phyloP scores from a whole-genome alignment of 192 early-diverging fungal species.

The Linnemannia elongata region DNA sequence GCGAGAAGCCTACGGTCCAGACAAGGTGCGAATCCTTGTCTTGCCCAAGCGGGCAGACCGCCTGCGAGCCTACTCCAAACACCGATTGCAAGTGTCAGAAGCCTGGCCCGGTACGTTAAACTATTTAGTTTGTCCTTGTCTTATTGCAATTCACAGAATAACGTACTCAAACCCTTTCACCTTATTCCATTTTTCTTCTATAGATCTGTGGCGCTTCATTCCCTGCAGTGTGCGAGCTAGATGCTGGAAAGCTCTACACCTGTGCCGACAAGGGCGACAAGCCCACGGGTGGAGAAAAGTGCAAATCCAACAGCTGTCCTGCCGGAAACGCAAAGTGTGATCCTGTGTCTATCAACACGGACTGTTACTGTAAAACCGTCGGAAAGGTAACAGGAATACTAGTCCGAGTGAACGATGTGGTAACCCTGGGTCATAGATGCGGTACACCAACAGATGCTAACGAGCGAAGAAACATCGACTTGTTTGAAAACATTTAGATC shows the following conservation, averaged over 20 bases:
- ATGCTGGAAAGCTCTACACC: not conserved
- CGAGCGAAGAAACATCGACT: not conserved
- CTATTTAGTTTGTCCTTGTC: not conserved
- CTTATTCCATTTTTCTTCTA: not conserved
- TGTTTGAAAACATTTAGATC: not conserved
- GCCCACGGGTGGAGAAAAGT: not conserved
- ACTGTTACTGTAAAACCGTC: not conserved
- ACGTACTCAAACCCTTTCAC: not conserved
- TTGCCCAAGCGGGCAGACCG: not conserved
- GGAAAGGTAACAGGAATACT: not conserved
- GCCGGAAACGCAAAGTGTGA: not conserved
- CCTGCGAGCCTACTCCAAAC: not conserved
- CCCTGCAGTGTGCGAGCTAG: not conserved
- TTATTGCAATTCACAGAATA: not conserved
- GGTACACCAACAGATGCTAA: not conserved
- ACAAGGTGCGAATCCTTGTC: not conserved
- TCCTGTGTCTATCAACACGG: not conserved
- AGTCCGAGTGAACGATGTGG: no score
- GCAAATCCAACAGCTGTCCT: not conserved
- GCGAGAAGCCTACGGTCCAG: not conserved
- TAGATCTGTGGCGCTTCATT: constrained; percentile 11
- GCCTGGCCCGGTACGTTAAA: not conserved
- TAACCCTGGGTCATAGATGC: no score
- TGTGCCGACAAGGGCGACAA: not conserved
- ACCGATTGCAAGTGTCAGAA: not conserved